Conservation (phyloP, 2,329 filamentous ascomycete species). For the Botrytis fabae region DNA sequence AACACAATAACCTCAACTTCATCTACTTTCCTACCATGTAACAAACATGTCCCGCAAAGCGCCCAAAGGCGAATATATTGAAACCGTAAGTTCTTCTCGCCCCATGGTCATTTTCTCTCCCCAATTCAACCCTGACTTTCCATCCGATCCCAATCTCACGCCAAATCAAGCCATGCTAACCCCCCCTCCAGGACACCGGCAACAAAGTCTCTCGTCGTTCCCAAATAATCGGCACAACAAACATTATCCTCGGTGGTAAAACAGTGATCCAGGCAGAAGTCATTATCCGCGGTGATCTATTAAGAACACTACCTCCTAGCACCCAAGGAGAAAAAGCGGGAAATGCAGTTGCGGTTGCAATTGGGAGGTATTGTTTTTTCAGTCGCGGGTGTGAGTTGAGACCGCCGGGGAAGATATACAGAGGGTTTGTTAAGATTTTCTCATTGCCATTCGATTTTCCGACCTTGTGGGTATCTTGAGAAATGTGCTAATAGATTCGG, state of each 20-base stretch:
- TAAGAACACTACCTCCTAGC: slow-evolving; percentile 54
- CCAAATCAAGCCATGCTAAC: slow-evolving; percentile 23
- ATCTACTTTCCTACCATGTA: slow-evolving; percentile 26
- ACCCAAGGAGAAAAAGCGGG: slow-evolving; percentile 40
- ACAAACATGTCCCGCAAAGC: slow-evolving; percentile 71
- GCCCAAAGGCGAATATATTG: slow-evolving; percentile 90
- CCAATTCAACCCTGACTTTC: neutral
- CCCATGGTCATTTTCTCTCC: neutral
- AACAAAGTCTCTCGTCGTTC: slow-evolving; percentile 97
- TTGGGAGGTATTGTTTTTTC: slow-evolving; percentile 90
- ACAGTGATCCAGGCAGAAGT: slow-evolving; percentile 95
- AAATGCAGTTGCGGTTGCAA: slow-evolving; percentile 65
- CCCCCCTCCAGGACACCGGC: slow-evolving; percentile 73
- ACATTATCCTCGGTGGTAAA: slow-evolving; percentile 95
- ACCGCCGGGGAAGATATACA: slow-evolving; percentile 79
- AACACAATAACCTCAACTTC: slow-evolving; percentile 7
- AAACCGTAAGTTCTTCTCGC: slow-evolving; percentile 67
- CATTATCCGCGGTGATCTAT: slow-evolving; percentile 88
- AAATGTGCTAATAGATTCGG: neutral
- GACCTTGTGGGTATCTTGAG: neutral
- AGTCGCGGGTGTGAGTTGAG: slow-evolving; percentile 75
- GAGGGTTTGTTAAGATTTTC: slow-evolving; percentile 53
- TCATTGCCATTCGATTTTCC: neutral
- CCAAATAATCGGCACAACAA: slow-evolving; percentile 89
- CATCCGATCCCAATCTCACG: neutral